Evolutionary conservation across 2,329 filamentous ascomycete species (phyloP).

Genomic region (Fusarium luffae): DNA sequence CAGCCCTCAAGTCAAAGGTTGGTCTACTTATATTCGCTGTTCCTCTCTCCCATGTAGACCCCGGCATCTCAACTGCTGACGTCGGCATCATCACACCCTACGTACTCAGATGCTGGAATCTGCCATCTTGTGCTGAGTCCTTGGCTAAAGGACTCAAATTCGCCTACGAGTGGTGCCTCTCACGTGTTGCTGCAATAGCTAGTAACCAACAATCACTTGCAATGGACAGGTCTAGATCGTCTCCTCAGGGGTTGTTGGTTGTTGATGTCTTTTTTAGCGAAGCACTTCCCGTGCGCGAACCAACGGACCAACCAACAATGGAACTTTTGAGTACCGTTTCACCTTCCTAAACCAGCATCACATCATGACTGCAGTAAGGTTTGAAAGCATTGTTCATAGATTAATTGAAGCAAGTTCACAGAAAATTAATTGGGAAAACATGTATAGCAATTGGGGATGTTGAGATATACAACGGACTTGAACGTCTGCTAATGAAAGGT

Average conservation of each 20-base stretch:
- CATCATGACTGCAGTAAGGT: rapidly evolving
- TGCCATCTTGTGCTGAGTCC: rapidly evolving
- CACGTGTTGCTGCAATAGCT: too few relatives aligned
- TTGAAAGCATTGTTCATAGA: rapidly evolving
- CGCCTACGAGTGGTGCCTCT: too few relatives aligned
- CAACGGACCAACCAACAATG: not conserved
- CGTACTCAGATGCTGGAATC: too few relatives aligned
- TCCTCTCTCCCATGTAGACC: too few relatives aligned
- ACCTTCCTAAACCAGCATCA: not conserved
- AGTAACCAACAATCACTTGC: not conserved
- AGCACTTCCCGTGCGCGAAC: not conserved
- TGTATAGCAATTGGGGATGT: not conserved
- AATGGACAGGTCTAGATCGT: not conserved
- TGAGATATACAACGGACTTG: not conserved
- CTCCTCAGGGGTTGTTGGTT: not conserved
- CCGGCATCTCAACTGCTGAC: too few relatives aligned
- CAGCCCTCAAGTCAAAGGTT: not conserved
- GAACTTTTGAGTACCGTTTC: not conserved
- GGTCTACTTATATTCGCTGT: not conserved
- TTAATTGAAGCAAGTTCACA: rapidly evolving
- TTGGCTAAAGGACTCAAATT: too few relatives aligned
- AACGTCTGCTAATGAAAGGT: not conserved
- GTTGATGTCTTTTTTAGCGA: not conserved
- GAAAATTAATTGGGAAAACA: not conserved
- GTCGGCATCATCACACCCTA: not conserved